Conservation (phyloP, 768 basidiomycete genomes). For the Collybia mongolica region DNA sequence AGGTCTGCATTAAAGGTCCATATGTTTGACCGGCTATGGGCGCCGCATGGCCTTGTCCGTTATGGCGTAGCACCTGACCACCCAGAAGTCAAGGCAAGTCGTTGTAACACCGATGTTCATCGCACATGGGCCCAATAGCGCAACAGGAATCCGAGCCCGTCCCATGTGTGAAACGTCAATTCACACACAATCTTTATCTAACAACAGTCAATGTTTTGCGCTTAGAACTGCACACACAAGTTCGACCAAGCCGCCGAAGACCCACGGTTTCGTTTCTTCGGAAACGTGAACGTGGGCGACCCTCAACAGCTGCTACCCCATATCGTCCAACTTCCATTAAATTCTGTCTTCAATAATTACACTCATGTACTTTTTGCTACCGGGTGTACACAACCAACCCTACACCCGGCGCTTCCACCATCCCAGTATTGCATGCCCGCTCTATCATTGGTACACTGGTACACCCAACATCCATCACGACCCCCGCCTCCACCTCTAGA, state of each 20-base stretch:
- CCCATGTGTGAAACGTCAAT: slow-evolving; percentile 4
- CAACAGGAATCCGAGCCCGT: slow-evolving; percentile 7
- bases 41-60: slow-evolving; percentile 91
- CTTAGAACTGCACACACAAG: slow-evolving; percentile 93
- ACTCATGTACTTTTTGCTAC: slow-evolving; percentile 85
- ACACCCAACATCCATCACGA: slow-evolving; percentile 85
- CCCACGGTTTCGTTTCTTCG: slow-evolving; percentile 83
- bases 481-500: slow-evolving; percentile 64
- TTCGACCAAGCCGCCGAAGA: slow-evolving; percentile 85
- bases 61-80: slow-evolving; percentile 99
- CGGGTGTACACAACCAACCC: slow-evolving; percentile 70
- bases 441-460: slow-evolving; percentile 90
- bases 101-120: background rate
- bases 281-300: slow-evolving; percentile 72
- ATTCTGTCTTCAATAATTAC: slow-evolving; percentile 67
- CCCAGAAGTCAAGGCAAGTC: slow-evolving; percentile 88
- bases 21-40: slow-evolving; percentile 90
- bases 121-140: slow-evolving; percentile 1
- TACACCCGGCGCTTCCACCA: slow-evolving; percentile 55
- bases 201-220: slow-evolving; percentile 1
- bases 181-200: background rate
- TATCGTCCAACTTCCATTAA: slow-evolving; percentile 56
- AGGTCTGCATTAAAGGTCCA: slow-evolving; percentile 54
- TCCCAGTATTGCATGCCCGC: slow-evolving; percentile 62
- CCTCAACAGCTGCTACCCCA: slow-evolving; percentile 43